Evolutionary conservation across 805 yeast species (phyloP), one percentile per base, ranked within the genome.

Genomic region (Myxozyma monticola): DNA sequence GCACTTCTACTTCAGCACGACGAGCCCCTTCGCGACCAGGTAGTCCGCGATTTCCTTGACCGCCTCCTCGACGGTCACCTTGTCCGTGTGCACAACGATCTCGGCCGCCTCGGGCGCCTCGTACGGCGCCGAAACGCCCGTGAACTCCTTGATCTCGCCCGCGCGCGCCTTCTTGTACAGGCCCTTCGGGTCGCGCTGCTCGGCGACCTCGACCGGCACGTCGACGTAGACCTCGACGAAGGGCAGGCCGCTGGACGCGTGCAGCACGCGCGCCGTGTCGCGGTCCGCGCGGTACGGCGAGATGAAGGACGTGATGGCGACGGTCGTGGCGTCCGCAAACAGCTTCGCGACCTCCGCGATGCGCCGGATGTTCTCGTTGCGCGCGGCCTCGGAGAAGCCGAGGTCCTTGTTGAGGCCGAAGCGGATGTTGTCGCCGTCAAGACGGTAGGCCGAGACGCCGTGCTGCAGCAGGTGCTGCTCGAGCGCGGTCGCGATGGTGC

Each of bases 181-280:
- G 10, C 98, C 98, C 75, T 91, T 91, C 57, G 98, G 98, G 70
- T 91, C 98, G 73, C 98, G 87, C 70, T 88, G 79, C 75, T 91
- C 98, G 43, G 97, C 98, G 56, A 91, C 88, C 64, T 84, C 89
- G 44, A 91, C 76, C 30, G 98, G 97, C 38, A 89, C 97, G 68
- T 90, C 96, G 31, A 90, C 91, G 60, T 73, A 89, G 7, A 91
- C 95, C 73, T 90, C 98, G 48, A 90, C 79, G 64, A 90, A 90
- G 46, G 95, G 91, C 56, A 91, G 73, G 36, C 77, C 77, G 58
- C 83, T 80, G 53, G 81, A 80, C 56, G 78, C 80, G 68, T 90
- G 98, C 57, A 90, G 74, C 66, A 84, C 82, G 66, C 98, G 81
- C 29, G 96, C 98, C 60, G 76, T 78, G 48, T 80, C 81, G 70